phyloP scores from a whole-genome alignment of 2,329 filamentous ascomycete genomes.

The Aaosphaeria arxii region DNA sequence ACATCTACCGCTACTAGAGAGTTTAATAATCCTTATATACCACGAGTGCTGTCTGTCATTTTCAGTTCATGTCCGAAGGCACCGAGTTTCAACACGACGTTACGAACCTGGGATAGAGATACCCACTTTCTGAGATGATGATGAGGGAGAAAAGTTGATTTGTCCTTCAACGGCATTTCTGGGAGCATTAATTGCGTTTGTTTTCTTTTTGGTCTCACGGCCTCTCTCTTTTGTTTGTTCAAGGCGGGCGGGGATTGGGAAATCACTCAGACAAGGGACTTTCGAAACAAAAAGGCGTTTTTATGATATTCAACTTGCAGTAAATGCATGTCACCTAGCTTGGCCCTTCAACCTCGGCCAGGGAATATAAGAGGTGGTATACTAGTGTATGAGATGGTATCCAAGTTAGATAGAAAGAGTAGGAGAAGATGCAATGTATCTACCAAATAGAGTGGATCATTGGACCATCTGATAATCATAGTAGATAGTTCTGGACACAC shows the following conservation, averaged over 20 bases:
- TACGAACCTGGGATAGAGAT: constrained; percentile 55
- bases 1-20: constrained; percentile 64
- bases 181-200: constrained; percentile 23
- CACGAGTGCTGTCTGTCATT: constrained; percentile 10
- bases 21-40: constrained; percentile 16
- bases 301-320: constrained; percentile 18
- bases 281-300: constrained; percentile 32
- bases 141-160: constrained; percentile 47
- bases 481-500: no score
- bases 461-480: no score
- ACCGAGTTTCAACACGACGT: constrained; percentile 54
- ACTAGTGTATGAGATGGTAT: constrained; percentile 18
- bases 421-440: neutral
- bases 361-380: constrained; percentile 20
- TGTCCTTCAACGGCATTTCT: constrained; percentile 60
- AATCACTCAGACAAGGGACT: neutral
- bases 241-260: no score
- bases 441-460: no score
- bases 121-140: constrained; percentile 29
- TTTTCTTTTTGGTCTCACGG: constrained; percentile 17
- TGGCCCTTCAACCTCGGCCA: constrained; percentile 39
- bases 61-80: neutral
- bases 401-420: neutral
- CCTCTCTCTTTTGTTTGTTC: no score
- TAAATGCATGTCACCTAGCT: constrained; percentile 20